A percentile compares a stretch with the other conserved stretches of the same genome.
These are phyloP conservation scores for Olyra latifolia DNA, from an alignment of 176 grass and related monocot species.

Conservation along the genomic window DNA sequence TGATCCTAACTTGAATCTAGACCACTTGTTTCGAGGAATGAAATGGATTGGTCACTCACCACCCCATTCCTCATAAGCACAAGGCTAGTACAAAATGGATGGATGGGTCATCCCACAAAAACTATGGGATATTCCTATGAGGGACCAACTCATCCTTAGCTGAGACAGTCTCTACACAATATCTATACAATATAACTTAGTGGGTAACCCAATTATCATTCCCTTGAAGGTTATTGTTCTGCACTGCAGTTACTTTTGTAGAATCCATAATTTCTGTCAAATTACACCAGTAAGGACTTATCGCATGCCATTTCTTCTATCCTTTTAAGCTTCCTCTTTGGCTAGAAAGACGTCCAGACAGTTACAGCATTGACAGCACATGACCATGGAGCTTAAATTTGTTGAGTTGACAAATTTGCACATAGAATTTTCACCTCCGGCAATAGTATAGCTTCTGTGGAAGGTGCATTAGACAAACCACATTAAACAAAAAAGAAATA, in stretches of 20 bases:
- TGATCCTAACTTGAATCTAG: neutral
- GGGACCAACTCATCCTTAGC: neutral
- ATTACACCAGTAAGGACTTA: neutral
- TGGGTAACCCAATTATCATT: conserved; percentile 1
- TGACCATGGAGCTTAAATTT: neutral
- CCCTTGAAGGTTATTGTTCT: neutral
- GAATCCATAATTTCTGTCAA: neutral
- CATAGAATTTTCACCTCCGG: neutral
- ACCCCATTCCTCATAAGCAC: neutral
- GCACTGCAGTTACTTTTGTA: neutral
- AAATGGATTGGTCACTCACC: neutral
- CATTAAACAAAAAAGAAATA: neutral
- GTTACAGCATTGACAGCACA: neutral
- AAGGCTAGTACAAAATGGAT: neutral
- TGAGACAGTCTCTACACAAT: neutral
- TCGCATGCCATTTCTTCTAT: neutral
- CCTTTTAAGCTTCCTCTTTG: neutral
- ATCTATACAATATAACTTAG: neutral
- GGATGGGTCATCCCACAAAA: neutral
- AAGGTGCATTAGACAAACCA: neutral
- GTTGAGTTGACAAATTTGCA: neutral
- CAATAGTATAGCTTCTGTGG: neutral
- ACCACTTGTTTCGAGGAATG: neutral
- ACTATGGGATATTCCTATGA: neutral
- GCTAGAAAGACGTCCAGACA: neutral